phyloP scores from a whole-genome alignment of 257 asterid genomes.

The Solanum chilense region DNA sequence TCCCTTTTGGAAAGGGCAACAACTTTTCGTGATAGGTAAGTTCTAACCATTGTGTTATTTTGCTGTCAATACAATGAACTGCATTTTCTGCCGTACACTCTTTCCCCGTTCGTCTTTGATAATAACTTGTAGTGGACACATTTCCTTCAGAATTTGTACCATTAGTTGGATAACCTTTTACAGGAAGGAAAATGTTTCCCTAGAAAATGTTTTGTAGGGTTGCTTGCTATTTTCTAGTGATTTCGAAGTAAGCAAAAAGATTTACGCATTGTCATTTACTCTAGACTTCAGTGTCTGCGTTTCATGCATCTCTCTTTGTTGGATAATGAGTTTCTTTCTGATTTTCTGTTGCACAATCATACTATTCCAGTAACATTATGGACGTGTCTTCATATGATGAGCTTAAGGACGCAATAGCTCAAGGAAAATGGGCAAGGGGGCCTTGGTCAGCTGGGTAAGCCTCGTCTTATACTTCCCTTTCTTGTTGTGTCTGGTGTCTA shows the following conservation, averaged over 20 bases:
- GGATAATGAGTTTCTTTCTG: background rate
- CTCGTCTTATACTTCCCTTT: background rate
- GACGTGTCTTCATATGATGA: slow-evolving; percentile 79
- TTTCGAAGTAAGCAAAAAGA: background rate
- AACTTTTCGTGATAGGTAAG: slow-evolving; percentile 73
- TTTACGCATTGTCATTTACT: background rate
- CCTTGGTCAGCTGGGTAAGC: slow-evolving; percentile 97
- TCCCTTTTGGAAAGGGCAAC: slow-evolving; percentile 65
- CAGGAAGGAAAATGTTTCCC: background rate
- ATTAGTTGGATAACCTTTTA: background rate
- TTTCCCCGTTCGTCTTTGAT: background rate
- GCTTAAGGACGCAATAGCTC: slow-evolving; percentile 82
- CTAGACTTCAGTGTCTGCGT: background rate
- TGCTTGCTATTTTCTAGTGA: background rate
- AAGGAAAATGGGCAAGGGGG: slow-evolving; percentile 99
- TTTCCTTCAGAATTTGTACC: background rate
- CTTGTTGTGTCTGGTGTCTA: background rate
- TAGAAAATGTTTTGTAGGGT: background rate
- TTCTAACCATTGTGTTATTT: background rate
- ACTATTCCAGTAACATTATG: slow-evolving; percentile 59
- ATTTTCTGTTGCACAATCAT: background rate
- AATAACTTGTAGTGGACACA: background rate
- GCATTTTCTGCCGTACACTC: background rate
- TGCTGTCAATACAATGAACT: background rate
- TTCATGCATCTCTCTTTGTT: background rate